These are phyloP conservation scores for Aplosporella prunicola DNA, from an alignment of 2,329 filamentous ascomycete genomes.

Conservation along the genomic window DNA sequence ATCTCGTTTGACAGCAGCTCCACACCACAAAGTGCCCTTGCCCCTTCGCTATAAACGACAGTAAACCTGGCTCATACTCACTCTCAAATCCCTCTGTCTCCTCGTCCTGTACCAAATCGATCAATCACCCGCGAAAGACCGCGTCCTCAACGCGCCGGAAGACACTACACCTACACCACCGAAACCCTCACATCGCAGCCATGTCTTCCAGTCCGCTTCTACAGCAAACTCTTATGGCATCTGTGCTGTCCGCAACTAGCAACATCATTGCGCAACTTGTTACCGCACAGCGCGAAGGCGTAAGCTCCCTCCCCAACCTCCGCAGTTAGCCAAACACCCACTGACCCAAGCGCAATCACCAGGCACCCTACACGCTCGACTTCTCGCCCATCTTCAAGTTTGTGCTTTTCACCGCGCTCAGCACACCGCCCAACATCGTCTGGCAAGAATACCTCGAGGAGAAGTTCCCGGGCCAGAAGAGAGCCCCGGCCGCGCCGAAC, in stretches of 20 bases:
- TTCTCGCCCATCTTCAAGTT: slow-evolving; percentile 65
- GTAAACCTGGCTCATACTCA: too few species aligned
- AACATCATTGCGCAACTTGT: slow-evolving; percentile 67
- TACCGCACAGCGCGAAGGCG: slow-evolving; percentile 50
- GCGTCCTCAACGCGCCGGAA: too few species aligned
- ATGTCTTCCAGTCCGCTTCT: slow-evolving; percentile 6
- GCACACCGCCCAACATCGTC: slow-evolving; percentile 71
- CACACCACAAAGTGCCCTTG: too few species aligned
- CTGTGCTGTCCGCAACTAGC: slow-evolving; percentile 55
- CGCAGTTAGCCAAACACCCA: not conserved
- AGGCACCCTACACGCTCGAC: slow-evolving; percentile 56
- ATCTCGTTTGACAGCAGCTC: too few species aligned
- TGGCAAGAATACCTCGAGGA: slow-evolving; percentile 78
- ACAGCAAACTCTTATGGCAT: slow-evolving; percentile 47
- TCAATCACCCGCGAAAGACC: too few species aligned
- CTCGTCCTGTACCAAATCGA: too few species aligned
- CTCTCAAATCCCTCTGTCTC: too few species aligned
- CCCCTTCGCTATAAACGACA: too few species aligned
- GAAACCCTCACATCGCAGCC: too few species aligned
- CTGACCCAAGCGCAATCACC: slow-evolving; percentile 3
- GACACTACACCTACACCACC: too few species aligned
- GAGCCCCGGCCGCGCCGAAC: slow-evolving; percentile 9
- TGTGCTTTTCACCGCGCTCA: slow-evolving; percentile 60
- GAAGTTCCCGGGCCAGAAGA: slow-evolving; percentile 54
- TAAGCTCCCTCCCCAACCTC: slow-evolving; percentile 28